Evolutionary conservation across 1,284 basidiomycete species (phyloP).

Genomic region (Marasmius sp.): DNA sequence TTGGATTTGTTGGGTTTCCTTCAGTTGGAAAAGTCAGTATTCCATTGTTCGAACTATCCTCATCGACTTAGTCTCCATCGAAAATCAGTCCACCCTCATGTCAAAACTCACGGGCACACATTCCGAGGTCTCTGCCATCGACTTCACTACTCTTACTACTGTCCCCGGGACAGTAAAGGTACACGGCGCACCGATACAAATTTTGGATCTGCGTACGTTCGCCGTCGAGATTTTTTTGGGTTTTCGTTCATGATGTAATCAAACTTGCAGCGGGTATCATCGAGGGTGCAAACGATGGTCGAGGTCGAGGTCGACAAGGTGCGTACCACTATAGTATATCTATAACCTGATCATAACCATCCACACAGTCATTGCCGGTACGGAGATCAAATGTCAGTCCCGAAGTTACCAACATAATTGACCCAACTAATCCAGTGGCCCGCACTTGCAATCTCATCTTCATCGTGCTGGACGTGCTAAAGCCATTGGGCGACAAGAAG

Average conservation of each 20-base stretch:
- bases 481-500: constrained; percentile 93
- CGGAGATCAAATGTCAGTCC: constrained; percentile 23
- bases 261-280: constrained; percentile 84
- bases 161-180: constrained; percentile 96
- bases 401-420: constrained; percentile 11
- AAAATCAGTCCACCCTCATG: constrained; percentile 90
- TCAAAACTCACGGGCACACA: constrained; percentile 97
- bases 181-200: constrained; percentile 91
- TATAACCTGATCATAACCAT: constrained; percentile 6
- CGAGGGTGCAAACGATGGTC: constrained; percentile 97
- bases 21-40: constrained; percentile 79
- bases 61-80: constrained; percentile 4
- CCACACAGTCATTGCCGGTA: constrained; percentile 77
- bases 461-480: constrained; percentile 97
- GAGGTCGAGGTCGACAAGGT: constrained; percentile 97
- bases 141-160: constrained; percentile 93
- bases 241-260: constrained; percentile 10
- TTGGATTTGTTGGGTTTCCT: constrained; percentile 93
- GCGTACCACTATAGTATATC: neutral
- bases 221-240: neutral
- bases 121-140: constrained; percentile 97
- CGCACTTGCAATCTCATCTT: constrained; percentile 99
- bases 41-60: constrained; percentile 10
- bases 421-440: constrained; percentile 60
- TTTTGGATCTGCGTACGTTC: constrained; percentile 76